phyloP scores from a whole-genome alignment of 352 stramenopile species.

The Albugo candida region DNA sequence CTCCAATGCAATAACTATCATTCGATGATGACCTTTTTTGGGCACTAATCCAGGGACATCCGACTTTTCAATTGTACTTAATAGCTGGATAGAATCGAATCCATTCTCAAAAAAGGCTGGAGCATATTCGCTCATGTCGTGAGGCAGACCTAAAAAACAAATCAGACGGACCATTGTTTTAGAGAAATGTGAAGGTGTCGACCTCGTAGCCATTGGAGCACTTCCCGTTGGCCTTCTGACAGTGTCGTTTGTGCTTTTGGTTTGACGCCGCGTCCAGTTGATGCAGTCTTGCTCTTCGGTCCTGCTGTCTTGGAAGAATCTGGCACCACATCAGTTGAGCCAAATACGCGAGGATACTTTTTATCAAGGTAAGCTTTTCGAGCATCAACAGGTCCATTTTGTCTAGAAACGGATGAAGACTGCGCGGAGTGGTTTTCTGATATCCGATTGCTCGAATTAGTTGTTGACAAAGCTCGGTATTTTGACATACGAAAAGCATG shows the following conservation, averaged over 20 bases:
- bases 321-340: constrained; percentile 7
- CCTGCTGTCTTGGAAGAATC: constrained; percentile 7
- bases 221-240: constrained; percentile 51
- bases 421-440: neutral
- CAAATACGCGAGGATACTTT: constrained; percentile 65
- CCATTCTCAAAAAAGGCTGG: constrained; percentile 72
- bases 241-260: constrained; percentile 31
- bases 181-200: neutral
- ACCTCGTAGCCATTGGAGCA: constrained; percentile 53
- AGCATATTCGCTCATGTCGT: constrained; percentile 76
- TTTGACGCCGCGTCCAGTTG: constrained; percentile 6
- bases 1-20: constrained; percentile 59
- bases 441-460: neutral
- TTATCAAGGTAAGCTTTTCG: constrained; percentile 57
- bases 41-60: constrained; percentile 54
- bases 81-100: constrained; percentile 73
- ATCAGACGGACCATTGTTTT: neutral
- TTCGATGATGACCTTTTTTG: constrained; percentile 66
- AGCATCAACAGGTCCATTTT: constrained; percentile 6
- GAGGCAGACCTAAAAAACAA: constrained; percentile 17
- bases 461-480: neutral
- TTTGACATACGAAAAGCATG: no score
- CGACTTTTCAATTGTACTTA: constrained; percentile 47
- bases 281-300: constrained; percentile 14
- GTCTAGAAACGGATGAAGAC: neutral